Evolutionary conservation across 495 filamentous ascomycete genomes (phyloP), one percentile per base, ranked within the genome.

Genomic region (Penicillium taxi): DNA sequence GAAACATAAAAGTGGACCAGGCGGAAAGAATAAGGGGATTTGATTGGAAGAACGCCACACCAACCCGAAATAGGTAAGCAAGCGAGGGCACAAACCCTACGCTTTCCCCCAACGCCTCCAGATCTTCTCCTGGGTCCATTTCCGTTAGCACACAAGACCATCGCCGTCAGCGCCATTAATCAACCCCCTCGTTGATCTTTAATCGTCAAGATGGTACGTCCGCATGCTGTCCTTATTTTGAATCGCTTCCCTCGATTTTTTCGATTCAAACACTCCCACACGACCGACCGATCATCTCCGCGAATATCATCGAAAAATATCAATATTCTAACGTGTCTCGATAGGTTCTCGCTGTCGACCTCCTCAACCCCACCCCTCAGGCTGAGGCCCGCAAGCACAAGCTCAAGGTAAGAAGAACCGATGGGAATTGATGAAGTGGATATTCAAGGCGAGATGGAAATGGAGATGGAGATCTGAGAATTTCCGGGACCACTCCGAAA

Each of bases 311-410:
- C 41, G 26, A 45, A 42, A 44, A 12, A 13, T 26, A 35, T 17
- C 31, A 42, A 44, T 33, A 27, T 26, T 36, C 52, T 53, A 56
- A 58, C 46, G 35, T 41, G 31, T 45, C 32, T 23, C 24, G n/a
- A 41, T 62, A 98, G 91, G 88, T 95, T 89, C 88, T 98, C 80
- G 90, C 91, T 69, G 82, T 96, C 77, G 91, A 98, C 81, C 89
- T 98, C 53, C 84, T 98, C 69, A 96, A 98, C 81, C 91, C 91
- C 55, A 82, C 79, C 59, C 87, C 91, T 62, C 84, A 84, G 61
- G 78, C 87, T 58, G 91, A 98, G 81, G 87, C 85, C 47, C 80
- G 86, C 69, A 96, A 94, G 80, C 91, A 98, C 81, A 98, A 98
- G 84, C 82, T 98, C 54, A 98, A 98, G 90, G 89, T 94, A 83